A percentile compares a stretch with the other conserved stretches of the same genome.
Conservation (phyloP, 257 asterid genomes). For the Linderniella brevidens region DNA sequence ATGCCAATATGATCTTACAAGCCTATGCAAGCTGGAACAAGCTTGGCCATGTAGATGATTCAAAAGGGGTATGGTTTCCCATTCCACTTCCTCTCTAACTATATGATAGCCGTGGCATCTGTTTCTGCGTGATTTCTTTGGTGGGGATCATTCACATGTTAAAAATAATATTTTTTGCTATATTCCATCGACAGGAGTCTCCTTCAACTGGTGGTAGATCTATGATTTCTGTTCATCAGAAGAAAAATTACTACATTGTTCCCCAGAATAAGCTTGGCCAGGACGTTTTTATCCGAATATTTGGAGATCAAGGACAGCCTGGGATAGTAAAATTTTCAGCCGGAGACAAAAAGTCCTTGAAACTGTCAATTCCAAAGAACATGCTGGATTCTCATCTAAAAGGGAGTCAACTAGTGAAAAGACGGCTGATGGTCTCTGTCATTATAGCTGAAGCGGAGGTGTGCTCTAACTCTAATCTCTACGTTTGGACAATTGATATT, state of each 20-base stretch:
- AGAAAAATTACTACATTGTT: constrained; percentile 41
- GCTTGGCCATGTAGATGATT: constrained; percentile 40
- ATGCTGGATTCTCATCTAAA: constrained; percentile 79
- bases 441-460: constrained; percentile 89
- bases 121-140: constrained; percentile 5
- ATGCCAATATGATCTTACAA: constrained; percentile 78
- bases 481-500: neutral
- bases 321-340: constrained; percentile 63
- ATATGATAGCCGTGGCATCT: constrained; percentile 1
- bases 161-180: too few species aligned
- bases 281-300: constrained; percentile 64
- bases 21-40: constrained; percentile 97
- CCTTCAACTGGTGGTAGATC: constrained; percentile 23
- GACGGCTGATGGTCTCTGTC: constrained; percentile 44
- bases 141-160: too few species aligned
- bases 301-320: constrained; percentile 31
- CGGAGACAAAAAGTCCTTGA: constrained; percentile 53
- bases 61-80: constrained; percentile 27
- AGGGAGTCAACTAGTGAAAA: constrained; percentile 39
- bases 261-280: constrained; percentile 86
- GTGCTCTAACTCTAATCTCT: constrained; percentile 12
- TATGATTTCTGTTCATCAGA: constrained; percentile 58
- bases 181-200: constrained; percentile 39
- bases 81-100: constrained; percentile 1
- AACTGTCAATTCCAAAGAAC: constrained; percentile 68